These are phyloP conservation scores for Dendrocalamus latiflorus DNA, from an alignment of 202 grass and related monocot species.

Conservation along the genomic window DNA sequence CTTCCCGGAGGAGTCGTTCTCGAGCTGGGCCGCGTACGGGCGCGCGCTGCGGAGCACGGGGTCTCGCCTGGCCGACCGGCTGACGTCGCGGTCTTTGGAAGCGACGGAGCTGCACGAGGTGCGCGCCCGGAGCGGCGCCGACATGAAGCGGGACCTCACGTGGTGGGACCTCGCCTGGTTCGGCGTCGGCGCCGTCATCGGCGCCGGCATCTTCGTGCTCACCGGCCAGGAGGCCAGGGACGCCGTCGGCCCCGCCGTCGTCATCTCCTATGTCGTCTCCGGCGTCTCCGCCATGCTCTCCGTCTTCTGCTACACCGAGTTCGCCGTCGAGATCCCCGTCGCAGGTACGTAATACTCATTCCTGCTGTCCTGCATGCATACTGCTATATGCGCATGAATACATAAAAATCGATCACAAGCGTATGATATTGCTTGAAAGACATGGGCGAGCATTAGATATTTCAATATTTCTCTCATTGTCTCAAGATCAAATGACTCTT, in stretches of 20 bases:
- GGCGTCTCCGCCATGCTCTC: constrained; percentile 96
- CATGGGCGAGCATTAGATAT: neutral
- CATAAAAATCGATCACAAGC: neutral
- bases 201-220: constrained; percentile 88
- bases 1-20: constrained; percentile 91
- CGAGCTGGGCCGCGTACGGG: constrained; percentile 67
- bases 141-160: constrained; percentile 77
- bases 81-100: constrained; percentile 60
- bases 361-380: neutral
- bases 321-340: constrained; percentile 87
- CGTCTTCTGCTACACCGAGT: constrained; percentile 98
- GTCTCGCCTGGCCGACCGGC: constrained; percentile 44
- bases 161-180: constrained; percentile 91
- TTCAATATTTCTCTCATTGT: neutral
- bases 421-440: neutral
- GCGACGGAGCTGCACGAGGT: constrained; percentile 73
- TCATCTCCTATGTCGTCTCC: constrained; percentile 71
- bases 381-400: neutral
- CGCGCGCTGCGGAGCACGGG: constrained; percentile 61
- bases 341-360: constrained; percentile 33
- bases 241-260: constrained; percentile 58
- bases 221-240: constrained; percentile 53
- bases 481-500: neutral
- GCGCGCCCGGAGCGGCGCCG: constrained; percentile 59
- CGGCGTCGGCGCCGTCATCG: constrained; percentile 76